Base-by-base conservation (phyloP, 2,329 filamentous ascomycete species). In the Phialocephala subalpina region DNA sequence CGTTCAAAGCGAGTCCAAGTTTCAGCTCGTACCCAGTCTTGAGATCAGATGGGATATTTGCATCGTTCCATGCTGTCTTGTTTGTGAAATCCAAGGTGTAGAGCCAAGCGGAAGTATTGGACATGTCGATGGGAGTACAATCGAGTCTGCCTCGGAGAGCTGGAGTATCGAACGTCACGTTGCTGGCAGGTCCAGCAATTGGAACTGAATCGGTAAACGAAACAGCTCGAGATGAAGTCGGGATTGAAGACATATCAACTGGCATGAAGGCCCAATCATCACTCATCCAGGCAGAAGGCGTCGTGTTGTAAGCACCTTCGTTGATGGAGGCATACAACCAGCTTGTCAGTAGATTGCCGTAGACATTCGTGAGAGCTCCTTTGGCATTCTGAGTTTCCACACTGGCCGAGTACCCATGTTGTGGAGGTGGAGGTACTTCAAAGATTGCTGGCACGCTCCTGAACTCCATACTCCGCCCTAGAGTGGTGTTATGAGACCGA, bases 11-110 rank as follows among this genome's bases (percentile, higher is more conserved):
- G 29, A 53, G 25, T 2, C 49, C 49, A 5, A 57, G 3, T 22
- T 67, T 69, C 14, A 69, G 53, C 38, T 70, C 68, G 33, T 70
- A 70, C 7, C 66, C 66, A 16, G 53, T 64, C 25, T 57, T 64
- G 14, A 68, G 57, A 45, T 68, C 42, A 1, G 47, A 35, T 11
- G 68, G 63, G n/a, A 68, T 65, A 8, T 64, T 61, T 1, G 49
- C 25, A 16, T 42, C 38, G 33, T 67, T 68, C 62, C 49, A 53
- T 14, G 49, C 49, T 14, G 49, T 53, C 18, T 29, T 53, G 14
- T 53, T 53, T 16, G 45, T 68, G 53, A 70, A 65, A n/a, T 70
- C 64, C 7, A 68, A 40, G 3, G 63, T 66, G 6, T 45, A 56
- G 3, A 70, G 53, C 68, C 68, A 70, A 27, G 64, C 35, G 12